Evolutionary conservation across 306 rosid genomes (phyloP).

Genomic region (Dalbergia cultrata): DNA sequence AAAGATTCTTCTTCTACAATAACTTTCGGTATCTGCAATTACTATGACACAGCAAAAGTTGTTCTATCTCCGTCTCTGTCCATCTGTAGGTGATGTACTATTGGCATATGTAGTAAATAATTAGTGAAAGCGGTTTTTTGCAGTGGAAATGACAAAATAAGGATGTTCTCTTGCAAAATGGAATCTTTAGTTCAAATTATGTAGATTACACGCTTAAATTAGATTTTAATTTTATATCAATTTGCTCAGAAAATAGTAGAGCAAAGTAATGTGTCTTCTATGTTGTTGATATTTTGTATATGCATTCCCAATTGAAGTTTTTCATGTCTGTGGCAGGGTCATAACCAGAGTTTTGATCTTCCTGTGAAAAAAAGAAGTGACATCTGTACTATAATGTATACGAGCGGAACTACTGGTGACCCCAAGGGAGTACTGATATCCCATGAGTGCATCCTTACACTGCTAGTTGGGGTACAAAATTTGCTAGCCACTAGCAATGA

Average conservation of each 20-base stretch:
- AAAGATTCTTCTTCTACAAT: slow-evolving; percentile 5
- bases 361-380: slow-evolving; percentile 81
- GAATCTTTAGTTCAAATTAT: neutral
- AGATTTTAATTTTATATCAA: neutral
- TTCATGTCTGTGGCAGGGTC: slow-evolving; percentile 65
- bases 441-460: slow-evolving; percentile 78
- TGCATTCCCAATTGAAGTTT: slow-evolving; percentile 46
- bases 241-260: neutral
- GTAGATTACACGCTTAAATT: neutral
- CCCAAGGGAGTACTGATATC: slow-evolving; percentile 96
- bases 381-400: slow-evolving; percentile 93
- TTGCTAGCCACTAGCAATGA: slow-evolving; percentile 59
- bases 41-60: neutral
- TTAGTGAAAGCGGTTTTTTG: neutral
- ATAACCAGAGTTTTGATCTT: slow-evolving; percentile 65
- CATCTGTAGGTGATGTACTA: neutral
- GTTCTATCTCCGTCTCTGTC: neutral
- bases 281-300: slow-evolving; percentile 4
- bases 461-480: slow-evolving; percentile 64
- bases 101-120: neutral
- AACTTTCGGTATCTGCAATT: neutral
- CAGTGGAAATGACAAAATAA: neutral
- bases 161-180: neutral
- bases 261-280: slow-evolving; percentile 14
- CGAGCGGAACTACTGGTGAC: slow-evolving; percentile 98